Percentiles rank a stretch among this genome's conserved stretches.
These are phyloP conservation scores for Rubroboletus pulcherrimus DNA, from an alignment of 768 basidiomycete genomes.

Conservation along the genomic window DNA sequence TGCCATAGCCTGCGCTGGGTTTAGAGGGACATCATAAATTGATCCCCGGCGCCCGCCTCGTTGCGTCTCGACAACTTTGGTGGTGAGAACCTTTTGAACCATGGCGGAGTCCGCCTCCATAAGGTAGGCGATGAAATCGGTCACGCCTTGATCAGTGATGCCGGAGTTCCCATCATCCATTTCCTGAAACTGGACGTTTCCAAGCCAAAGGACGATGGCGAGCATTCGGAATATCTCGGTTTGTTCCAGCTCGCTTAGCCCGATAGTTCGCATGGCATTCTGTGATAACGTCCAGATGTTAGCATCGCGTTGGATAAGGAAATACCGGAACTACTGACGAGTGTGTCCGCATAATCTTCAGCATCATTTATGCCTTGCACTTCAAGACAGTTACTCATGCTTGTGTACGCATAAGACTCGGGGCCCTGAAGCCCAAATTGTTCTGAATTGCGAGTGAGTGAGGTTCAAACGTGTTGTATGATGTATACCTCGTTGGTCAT, in stretches of 20 bases:
- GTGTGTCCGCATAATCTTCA: slow-evolving; percentile 82
- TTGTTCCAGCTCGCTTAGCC: slow-evolving; percentile 81
- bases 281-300: slow-evolving; percentile 27
- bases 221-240: slow-evolving; percentile 91
- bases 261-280: slow-evolving; percentile 94
- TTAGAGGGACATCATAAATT: slow-evolving; percentile 94
- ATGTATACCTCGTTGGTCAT: slow-evolving; percentile 77
- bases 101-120: slow-evolving; percentile 80
- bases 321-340: slow-evolving; percentile 48
- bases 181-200: slow-evolving; percentile 89
- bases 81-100: slow-evolving; percentile 85
- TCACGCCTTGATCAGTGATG: slow-evolving; percentile 80
- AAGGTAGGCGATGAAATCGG: slow-evolving; percentile 92
- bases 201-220: slow-evolving; percentile 90
- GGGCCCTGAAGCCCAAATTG: slow-evolving; percentile 94
- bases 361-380: slow-evolving; percentile 89
- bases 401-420: slow-evolving; percentile 92
- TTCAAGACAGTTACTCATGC: slow-evolving; percentile 85
- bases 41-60: slow-evolving; percentile 91
- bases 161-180: slow-evolving; percentile 84
- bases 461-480: neutral
- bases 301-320: neutral
- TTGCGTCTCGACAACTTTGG: slow-evolving; percentile 86
- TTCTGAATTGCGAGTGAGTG: slow-evolving; percentile 48
- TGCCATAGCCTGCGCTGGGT: slow-evolving; percentile 84